Evolutionary conservation across 1,284 basidiomycete genomes (phyloP).

Genomic region (Rhodotorula sp.): DNA sequence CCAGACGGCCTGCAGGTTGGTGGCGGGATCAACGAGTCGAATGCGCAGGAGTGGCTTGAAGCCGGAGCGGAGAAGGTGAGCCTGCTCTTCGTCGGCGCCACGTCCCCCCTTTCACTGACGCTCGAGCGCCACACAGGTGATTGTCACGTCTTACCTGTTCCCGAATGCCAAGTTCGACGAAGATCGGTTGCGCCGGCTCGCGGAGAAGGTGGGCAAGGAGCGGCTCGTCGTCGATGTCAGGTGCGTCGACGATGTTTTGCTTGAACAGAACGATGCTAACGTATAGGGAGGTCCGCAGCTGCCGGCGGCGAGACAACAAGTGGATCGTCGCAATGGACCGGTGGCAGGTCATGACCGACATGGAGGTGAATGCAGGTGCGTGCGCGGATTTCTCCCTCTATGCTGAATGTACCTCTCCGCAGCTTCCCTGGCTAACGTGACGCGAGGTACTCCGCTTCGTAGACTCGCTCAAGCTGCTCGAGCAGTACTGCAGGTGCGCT

Average conservation of each 20-base stretch:
- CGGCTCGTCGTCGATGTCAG: conserved; percentile 92
- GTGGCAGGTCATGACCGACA: conserved; percentile 96
- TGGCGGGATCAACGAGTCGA: conserved; percentile 82
- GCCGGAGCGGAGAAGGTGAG: conserved; percentile 87
- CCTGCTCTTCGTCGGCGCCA: not conserved
- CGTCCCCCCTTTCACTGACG: not conserved
- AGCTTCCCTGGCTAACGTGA: not conserved
- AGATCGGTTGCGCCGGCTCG: conserved; percentile 68
- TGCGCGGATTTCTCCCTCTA: not conserved
- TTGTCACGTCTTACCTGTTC: conserved; percentile 95
- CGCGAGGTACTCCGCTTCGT: not conserved
- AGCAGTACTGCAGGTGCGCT: conserved; percentile 72
- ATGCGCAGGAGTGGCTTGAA: conserved; percentile 82
- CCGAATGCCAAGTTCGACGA: conserved; percentile 76
- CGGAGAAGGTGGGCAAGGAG: conserved; percentile 75
- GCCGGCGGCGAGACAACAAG: conserved; percentile 70
- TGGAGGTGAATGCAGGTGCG: conserved; percentile 80
- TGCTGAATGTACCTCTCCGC: too few relatives aligned
- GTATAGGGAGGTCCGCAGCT: conserved; percentile 58
- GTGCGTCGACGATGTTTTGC: conserved; percentile 55
- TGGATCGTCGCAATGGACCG: conserved; percentile 99
- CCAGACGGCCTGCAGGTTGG: conserved; percentile 82
- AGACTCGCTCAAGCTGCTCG: conserved; percentile 72
- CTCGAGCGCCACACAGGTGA: conserved; percentile 63
- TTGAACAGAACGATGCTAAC: too few relatives aligned